Evolutionary conservation across 345 rosid genomes (phyloP).

Genomic region (Gossypium raimondii): DNA sequence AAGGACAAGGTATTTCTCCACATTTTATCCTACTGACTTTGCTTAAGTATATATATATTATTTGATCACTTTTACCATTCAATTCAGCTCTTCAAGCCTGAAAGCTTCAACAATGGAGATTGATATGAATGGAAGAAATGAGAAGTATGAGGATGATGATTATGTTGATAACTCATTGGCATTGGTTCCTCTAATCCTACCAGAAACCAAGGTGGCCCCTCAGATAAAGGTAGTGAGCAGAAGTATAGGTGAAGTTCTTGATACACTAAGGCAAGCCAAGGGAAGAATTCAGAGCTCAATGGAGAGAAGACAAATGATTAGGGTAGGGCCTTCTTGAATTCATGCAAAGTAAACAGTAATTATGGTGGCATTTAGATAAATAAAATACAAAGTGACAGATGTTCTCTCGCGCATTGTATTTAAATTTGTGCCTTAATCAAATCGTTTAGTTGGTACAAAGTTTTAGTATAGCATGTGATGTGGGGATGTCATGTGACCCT

Average conservation of each 20-base stretch:
- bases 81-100: conserved; percentile 9
- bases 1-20: conserved; percentile 24
- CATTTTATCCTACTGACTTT: background rate
- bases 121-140: conserved; percentile 9
- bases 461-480: background rate
- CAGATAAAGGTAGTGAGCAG: conserved; percentile 23
- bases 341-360: conserved; percentile 15
- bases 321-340: conserved; percentile 29
- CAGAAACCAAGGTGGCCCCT: conserved; percentile 16
- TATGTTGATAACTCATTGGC: conserved; percentile 41
- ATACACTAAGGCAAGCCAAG: conserved; percentile 37
- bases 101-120: conserved; percentile 16
- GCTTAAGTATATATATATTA: background rate
- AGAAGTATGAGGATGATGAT: conserved; percentile 2
- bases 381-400: conserved; percentile 3
- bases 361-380: conserved; percentile 5
- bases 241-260: conserved; percentile 45
- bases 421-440: background rate
- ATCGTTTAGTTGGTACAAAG: background rate
- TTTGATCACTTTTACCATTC: background rate
- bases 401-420: background rate
- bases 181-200: conserved; percentile 28
- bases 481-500: background rate
- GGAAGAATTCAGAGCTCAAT: conserved; percentile 34
- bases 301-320: conserved; percentile 35